Conservation (phyloP, 2,329 filamentous ascomycete genomes). For the Coniosporium tulheliwenetii region DNA sequence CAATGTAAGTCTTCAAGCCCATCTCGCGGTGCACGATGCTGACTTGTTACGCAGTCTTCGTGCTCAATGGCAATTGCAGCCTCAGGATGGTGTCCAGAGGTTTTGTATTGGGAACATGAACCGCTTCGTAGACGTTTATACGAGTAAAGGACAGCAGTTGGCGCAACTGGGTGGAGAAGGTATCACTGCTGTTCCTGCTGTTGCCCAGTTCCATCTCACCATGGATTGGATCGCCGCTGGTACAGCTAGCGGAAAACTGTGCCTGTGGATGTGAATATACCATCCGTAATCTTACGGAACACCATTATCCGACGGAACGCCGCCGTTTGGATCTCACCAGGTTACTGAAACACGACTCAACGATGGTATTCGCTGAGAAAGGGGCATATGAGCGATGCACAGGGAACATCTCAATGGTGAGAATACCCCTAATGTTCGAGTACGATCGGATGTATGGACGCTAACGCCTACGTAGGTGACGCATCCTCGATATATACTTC, state of each 20-base stretch:
- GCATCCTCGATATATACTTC: too few relatives aligned
- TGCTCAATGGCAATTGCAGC: constrained; percentile 78
- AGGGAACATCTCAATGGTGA: too few relatives aligned
- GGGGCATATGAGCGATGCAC: too few relatives aligned
- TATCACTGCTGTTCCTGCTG: constrained; percentile 88
- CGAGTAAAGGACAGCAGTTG: constrained; percentile 66
- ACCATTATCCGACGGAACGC: too few relatives aligned
- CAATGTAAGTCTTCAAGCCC: constrained; percentile 42
- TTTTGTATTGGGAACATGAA: constrained; percentile 97
- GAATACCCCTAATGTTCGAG: too few relatives aligned
- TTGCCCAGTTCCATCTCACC: constrained; percentile 76
- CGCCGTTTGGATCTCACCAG: too few relatives aligned
- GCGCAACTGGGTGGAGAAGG: constrained; percentile 77
- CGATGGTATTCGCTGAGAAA: too few relatives aligned
- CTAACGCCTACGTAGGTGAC: too few relatives aligned
- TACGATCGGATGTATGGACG: too few relatives aligned
- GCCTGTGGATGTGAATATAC: constrained; percentile 58
- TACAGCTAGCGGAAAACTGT: constrained; percentile 82
- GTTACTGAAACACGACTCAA: too few relatives aligned
- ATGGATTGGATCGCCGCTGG: constrained; percentile 86
- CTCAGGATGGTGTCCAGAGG: constrained; percentile 65
- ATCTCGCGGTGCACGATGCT: constrained; percentile 1
- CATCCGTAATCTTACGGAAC: too few relatives aligned
- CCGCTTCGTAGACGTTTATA: constrained; percentile 85
- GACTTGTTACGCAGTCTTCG: constrained; percentile 35